Conservation (phyloP, 2,329 filamentous ascomycete genomes). For the Pestalotiopsis sp. region DNA sequence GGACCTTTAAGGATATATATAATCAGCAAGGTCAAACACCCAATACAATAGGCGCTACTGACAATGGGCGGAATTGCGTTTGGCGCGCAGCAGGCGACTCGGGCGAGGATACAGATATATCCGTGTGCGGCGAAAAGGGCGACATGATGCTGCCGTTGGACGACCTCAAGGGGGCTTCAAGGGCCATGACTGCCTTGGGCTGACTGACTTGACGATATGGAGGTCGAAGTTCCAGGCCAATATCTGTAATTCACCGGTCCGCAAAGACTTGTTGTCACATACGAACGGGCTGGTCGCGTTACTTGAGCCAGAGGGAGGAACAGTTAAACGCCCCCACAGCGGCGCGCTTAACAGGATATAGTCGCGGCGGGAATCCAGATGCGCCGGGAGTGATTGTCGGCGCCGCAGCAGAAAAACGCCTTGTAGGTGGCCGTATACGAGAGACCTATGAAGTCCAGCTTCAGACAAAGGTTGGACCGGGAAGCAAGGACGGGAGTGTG, state of each 20-base stretch:
- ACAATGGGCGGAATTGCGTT: constrained; percentile 55
- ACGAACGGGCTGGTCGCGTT: neutral
- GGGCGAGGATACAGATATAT: constrained; percentile 57
- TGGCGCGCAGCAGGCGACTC: constrained; percentile 48
- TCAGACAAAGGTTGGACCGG: constrained; percentile 3
- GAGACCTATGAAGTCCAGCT: constrained; percentile 5
- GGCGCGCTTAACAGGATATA: constrained; percentile 14
- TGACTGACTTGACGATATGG: neutral
- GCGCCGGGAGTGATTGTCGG: neutral
- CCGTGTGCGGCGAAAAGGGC: constrained; percentile 52
- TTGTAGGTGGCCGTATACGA: constrained; percentile 2
- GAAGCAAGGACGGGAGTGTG: neutral
- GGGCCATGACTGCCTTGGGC: constrained; percentile 49
- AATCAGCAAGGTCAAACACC: neutral
- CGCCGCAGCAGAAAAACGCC: constrained; percentile 5
- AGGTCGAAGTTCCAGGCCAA: neutral
- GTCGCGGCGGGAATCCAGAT: neutral
- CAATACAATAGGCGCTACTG: constrained; percentile 28
- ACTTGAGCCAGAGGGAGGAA: constrained; percentile 4
- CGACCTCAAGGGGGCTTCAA: constrained; percentile 64
- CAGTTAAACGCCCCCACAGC: constrained; percentile 12
- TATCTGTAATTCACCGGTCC: neutral
- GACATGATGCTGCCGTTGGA: constrained; percentile 61
- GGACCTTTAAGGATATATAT: constrained; percentile 19
- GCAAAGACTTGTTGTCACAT: neutral